These are phyloP conservation scores for Pichia kluyveri DNA, from an alignment of 805 yeast species.

Conservation along the genomic window DNA sequence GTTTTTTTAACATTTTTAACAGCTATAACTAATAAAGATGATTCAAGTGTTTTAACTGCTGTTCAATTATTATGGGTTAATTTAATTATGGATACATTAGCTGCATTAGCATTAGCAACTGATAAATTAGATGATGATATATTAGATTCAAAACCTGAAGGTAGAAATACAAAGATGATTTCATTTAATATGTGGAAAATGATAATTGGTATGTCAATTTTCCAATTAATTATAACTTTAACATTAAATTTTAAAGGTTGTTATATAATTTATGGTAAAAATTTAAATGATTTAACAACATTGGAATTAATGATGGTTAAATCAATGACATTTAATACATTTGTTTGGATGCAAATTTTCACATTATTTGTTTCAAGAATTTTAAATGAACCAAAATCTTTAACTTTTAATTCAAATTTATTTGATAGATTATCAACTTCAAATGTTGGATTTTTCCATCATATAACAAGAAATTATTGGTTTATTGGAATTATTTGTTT, in stretches of 20 bases:
- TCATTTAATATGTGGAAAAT: slow-evolving; percentile 96
- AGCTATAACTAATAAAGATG: slow-evolving; percentile 75
- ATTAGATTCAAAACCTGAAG: slow-evolving; percentile 74
- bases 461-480: slow-evolving; percentile 73
- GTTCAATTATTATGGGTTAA: slow-evolving; percentile 97
- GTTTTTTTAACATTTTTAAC: slow-evolving; percentile 88
- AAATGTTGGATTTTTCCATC: slow-evolving; percentile 76
- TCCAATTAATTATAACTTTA: slow-evolving; percentile 76
- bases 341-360: slow-evolving; percentile 97
- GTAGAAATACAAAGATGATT: slow-evolving; percentile 70
- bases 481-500: slow-evolving; percentile 63
- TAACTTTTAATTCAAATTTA: slow-evolving; percentile 49
- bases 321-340: slow-evolving; percentile 88
- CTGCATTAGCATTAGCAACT: slow-evolving; percentile 95
- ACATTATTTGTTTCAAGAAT: slow-evolving; percentile 86
- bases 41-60: slow-evolving; percentile 86
- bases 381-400: slow-evolving; percentile 57
- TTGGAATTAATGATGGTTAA: slow-evolving; percentile 52
- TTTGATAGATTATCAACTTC: slow-evolving; percentile 50
- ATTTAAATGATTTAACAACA: slow-evolving; percentile 16
- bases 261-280: slow-evolving; percentile 39
- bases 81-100: slow-evolving; percentile 95
- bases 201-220: slow-evolving; percentile 80
- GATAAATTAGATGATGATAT: slow-evolving; percentile 88
- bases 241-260: slow-evolving; percentile 73